Evolutionary conservation across 2,329 filamentous ascomycete genomes (phyloP).

Genomic region (Waltergamsia citrina): DNA sequence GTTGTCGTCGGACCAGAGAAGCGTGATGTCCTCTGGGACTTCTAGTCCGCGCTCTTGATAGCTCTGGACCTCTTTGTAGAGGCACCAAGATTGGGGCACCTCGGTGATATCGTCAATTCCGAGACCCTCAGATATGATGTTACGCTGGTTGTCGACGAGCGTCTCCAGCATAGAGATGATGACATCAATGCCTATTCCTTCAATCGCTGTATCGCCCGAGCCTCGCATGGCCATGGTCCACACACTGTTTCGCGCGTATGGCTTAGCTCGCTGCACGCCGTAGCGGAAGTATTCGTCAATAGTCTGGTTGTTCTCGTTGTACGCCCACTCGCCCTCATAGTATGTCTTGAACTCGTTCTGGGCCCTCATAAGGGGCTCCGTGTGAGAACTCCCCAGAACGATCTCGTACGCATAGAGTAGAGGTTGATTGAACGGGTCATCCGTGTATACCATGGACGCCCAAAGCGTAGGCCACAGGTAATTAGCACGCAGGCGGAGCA

Average conservation of each 20-base stretch:
- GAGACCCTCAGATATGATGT: constrained; percentile 47
- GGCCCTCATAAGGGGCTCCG: constrained; percentile 59
- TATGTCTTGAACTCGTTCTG: constrained; percentile 46
- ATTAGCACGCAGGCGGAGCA: constrained; percentile 61
- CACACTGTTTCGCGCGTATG: constrained; percentile 54
- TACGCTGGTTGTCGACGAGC: constrained; percentile 50
- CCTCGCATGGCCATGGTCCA: constrained; percentile 66
- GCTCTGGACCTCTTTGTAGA: constrained; percentile 66
- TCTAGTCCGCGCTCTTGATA: constrained; percentile 53
- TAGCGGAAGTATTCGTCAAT: constrained; percentile 61
- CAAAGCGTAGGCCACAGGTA: constrained; percentile 69
- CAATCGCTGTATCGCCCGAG: constrained; percentile 48
- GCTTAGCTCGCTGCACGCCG: constrained; percentile 54
- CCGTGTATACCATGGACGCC: constrained; percentile 63
- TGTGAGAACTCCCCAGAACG: constrained; percentile 65
- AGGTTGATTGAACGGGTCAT: constrained; percentile 58
- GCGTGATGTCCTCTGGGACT: constrained; percentile 54
- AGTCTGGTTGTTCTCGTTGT: constrained; percentile 58
- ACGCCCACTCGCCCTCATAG: constrained; percentile 56
- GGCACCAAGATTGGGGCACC: constrained; percentile 61
- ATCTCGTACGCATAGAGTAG: constrained; percentile 66
- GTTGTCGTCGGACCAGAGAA: constrained; percentile 64
- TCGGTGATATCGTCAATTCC: constrained; percentile 31
- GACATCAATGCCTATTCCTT: constrained; percentile 5
- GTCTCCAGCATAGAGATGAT: constrained; percentile 33